Base-by-base conservation (phyloP, 345 rosid genomes). In the Syzygium grande region DNA sequence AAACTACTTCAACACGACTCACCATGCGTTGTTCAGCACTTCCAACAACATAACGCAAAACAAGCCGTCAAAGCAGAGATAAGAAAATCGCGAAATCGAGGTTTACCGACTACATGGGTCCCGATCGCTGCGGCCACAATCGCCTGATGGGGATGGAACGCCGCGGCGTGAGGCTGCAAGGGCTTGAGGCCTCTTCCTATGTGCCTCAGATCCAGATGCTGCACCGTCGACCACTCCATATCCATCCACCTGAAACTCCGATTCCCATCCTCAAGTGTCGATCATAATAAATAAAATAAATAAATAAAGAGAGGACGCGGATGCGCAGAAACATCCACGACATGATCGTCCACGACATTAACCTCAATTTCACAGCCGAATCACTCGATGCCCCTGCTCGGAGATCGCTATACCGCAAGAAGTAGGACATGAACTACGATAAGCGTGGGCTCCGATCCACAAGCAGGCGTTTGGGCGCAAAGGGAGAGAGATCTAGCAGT, bases 191-290 rank as follows among this genome's bases (percentile, higher is more conserved):
- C 97, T 55, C 98, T 95, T 65, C 95, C 95, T 11, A 96, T 93
- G 84, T 98, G 97, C 27, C 95, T 94, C 52, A 98, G 95, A 93
- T 98, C 99, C 92, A 96, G 97, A 89, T 98, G 99, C 93, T 98
- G 99, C 90, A 98, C 94, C 88, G 99, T 95, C 14, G 96, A 87
- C 99, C 99, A 98, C 96, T 98, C 99, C 99, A 98, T 98, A 5
- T n/a, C 88, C 38, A 34, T 38, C 15, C 17, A 52, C 41, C 54
- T 55, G 8, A 51, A 85, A 63, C 19, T 14, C 52, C 46, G 52
- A 68, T 34, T 68, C 80, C 80, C 52, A 84, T 84, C 84, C 51
- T 54, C 84, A 29, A 29, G 25, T 11, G 27, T 51, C 43, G 58
- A 29, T 52, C 13, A 22, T 46, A 5, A 77, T 8, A 34, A 77